Percentiles rank a stretch among this genome's conserved stretches.
Evolutionary conservation across 2,329 filamentous ascomycete species (phyloP).

Genomic region (Aspergillus sp.): DNA sequence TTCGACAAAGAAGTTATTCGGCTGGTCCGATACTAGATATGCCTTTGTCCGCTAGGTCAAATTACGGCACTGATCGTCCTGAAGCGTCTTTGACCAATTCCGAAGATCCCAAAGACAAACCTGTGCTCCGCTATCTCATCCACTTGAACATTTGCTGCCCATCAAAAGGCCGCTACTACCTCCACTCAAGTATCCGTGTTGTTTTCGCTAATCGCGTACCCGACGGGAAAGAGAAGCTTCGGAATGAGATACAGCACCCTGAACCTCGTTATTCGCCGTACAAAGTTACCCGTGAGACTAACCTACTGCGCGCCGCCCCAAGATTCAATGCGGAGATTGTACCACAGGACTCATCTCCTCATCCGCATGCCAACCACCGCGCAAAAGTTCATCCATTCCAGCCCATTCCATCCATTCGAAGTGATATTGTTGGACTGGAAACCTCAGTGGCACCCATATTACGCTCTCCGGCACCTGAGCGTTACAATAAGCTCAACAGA

Average conservation of each 20-base stretch:
- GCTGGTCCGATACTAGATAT: slow-evolving; percentile 82
- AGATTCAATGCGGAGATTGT: slow-evolving; percentile 64
- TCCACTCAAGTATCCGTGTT: slow-evolving; percentile 90
- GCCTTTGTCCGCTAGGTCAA: slow-evolving; percentile 51
- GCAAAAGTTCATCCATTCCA: slow-evolving; percentile 24
- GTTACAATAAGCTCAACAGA: slow-evolving; percentile 71
- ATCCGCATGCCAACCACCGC: background rate
- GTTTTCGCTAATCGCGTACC: slow-evolving; percentile 97
- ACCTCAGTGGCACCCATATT: slow-evolving; percentile 31
- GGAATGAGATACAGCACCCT: slow-evolving; percentile 86
- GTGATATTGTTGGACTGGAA: slow-evolving; percentile 29
- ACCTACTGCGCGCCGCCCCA: slow-evolving; percentile 47
- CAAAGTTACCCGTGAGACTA: slow-evolving; percentile 64
- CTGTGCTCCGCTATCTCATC: slow-evolving; percentile 84
- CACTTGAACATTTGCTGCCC: slow-evolving; percentile 93
- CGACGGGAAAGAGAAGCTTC: slow-evolving; percentile 89
- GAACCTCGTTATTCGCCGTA: slow-evolving; percentile 87
- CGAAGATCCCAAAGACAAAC: slow-evolving; percentile 54
- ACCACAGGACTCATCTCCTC: slow-evolving; percentile 50
- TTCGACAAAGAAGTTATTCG: slow-evolving; percentile 92
- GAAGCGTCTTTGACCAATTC: slow-evolving; percentile 57
- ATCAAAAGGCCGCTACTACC: slow-evolving; percentile 78
- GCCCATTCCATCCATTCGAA: slow-evolving; percentile 24
- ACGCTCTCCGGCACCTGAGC: slow-evolving; percentile 37
- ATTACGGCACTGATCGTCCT: slow-evolving; percentile 56